Evolutionary conservation across 1,139 yeast species (phyloP).

Genomic region (Geotrichum cucujoidarum): DNA sequence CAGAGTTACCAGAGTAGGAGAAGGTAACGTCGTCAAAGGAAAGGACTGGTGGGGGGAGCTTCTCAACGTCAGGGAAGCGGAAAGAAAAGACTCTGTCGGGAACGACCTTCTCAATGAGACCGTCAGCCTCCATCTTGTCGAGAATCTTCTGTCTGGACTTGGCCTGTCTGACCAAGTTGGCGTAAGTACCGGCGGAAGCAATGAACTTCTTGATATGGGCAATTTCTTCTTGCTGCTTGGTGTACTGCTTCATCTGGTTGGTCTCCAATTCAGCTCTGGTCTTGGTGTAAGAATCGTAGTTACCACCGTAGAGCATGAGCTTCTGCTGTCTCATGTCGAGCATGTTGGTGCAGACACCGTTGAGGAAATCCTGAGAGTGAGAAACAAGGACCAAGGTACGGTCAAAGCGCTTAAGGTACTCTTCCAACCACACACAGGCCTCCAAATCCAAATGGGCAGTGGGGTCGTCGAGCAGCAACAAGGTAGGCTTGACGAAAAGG

Average conservation of each 20-base stretch:
- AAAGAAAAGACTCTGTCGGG: slow-evolving; percentile 91
- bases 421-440: slow-evolving; percentile 99
- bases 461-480: slow-evolving; percentile 80
- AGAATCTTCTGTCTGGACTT: slow-evolving; percentile 98
- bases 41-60: slow-evolving; percentile 97
- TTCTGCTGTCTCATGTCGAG: slow-evolving; percentile 86
- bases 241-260: slow-evolving; percentile 96
- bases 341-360: slow-evolving; percentile 98
- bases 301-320: slow-evolving; percentile 87
- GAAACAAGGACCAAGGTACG: slow-evolving; percentile 91
- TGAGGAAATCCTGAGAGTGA: slow-evolving; percentile 98
- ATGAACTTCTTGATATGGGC: slow-evolving; percentile 96
- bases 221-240: slow-evolving; percentile 97
- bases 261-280: slow-evolving; percentile 92
- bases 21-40: slow-evolving; percentile 94
- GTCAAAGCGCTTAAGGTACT: slow-evolving; percentile 90
- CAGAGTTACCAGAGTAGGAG: slow-evolving; percentile 81
- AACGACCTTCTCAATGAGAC: slow-evolving; percentile 87
- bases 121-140: slow-evolving; percentile 99
- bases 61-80: slow-evolving; percentile 92
- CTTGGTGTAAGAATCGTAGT: slow-evolving; percentile 93
- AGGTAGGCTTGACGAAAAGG: slow-evolving; percentile 62
- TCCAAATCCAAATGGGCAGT: slow-evolving; percentile 99
- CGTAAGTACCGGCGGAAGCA: slow-evolving; percentile 99
- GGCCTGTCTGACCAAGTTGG: slow-evolving; percentile 97